phyloP scores from a whole-genome alignment of 2,329 filamentous ascomycete genomes.

The Talaromyces islandicus region DNA sequence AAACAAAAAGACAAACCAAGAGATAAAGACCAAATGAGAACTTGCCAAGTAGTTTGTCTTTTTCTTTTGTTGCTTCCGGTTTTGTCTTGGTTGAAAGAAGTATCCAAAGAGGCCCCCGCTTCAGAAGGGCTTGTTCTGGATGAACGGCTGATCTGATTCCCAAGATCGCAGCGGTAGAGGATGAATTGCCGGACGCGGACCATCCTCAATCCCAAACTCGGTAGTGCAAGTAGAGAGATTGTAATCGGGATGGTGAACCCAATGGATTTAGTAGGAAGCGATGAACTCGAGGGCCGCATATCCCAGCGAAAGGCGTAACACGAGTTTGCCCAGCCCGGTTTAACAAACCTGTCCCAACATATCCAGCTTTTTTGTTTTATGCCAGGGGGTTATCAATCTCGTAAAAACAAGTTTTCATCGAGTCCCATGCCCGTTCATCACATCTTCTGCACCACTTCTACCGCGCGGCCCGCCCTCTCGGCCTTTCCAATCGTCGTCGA shows the following conservation, averaged over 20 bases:
- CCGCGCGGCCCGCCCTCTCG: slow-evolving; percentile 39
- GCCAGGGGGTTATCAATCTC: no score
- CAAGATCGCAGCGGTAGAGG: neutral
- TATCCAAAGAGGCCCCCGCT: neutral
- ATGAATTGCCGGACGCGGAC: neutral
- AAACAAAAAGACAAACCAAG: slow-evolving; percentile 1
- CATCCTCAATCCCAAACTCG: neutral
- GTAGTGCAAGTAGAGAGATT: neutral
- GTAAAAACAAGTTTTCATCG: neutral
- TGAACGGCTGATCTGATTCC: no score
- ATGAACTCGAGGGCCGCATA: neutral
- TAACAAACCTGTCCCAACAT: neutral
- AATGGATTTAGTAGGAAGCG: neutral
- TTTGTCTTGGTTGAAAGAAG: neutral
- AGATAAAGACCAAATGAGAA: neutral
- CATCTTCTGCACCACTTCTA: slow-evolving; percentile 43
- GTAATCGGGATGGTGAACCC: neutral
- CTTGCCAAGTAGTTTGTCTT: neutral
- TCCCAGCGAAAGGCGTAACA: neutral
- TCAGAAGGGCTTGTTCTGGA: neutral
- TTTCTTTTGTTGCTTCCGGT: neutral
- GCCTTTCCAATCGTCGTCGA: slow-evolving; percentile 42
- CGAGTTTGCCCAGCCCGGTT: neutral
- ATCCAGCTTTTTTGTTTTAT: no score
- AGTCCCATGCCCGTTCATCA: slow-evolving; percentile 16